Base-by-base conservation (phyloP, 805 yeast genomes). In the Lachancea fermentati region DNA sequence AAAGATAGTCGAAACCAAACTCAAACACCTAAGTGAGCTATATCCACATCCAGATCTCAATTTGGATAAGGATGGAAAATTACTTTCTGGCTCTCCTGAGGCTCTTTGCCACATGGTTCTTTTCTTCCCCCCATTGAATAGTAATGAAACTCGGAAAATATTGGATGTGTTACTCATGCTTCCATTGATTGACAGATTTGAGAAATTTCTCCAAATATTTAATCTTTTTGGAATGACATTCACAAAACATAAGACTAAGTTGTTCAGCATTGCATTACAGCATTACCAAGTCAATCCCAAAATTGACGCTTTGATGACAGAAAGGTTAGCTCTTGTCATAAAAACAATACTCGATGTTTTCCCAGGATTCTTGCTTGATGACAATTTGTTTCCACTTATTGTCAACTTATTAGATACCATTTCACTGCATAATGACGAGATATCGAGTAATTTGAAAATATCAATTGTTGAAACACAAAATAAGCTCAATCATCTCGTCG, bases 51-150 rank as follows among this genome's bases (percentile, higher is more conserved):
- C 87, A 4, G 78, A 74, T 34, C 55, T 81, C 19, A 67, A 62
- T 25, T 45, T 76, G 42, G 85, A 81, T 52, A 56, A 60, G 13
- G 56, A 64, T 3, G 71, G 74, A 15, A 72, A 73, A 14, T 63
- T 73, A 15, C 47, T 69, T 5, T 69, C 74, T 16, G 85, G 85
- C 14, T 57, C 85, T 0, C 54, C 76, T 8, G 96, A 88, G 58
- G 75, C 88, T 34, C 68, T 88, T 28, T 76, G 89, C 41, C 97
- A 89, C 62, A 74, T 84, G 3, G 66, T 85, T 18, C 57, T 87
- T 12, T 80, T 79, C 57, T 71, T 71, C 43, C 71, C 75, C 4
- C 54, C 66, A 14, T 11, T 19, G 15, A 65, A 58, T 15, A 67
- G 63, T 42, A 65, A 62, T 18, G 62, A 62, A 16, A 24, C 43